Base-by-base conservation (phyloP, 495 filamentous ascomycete species). In the Aspergillus carlsbadensis region DNA sequence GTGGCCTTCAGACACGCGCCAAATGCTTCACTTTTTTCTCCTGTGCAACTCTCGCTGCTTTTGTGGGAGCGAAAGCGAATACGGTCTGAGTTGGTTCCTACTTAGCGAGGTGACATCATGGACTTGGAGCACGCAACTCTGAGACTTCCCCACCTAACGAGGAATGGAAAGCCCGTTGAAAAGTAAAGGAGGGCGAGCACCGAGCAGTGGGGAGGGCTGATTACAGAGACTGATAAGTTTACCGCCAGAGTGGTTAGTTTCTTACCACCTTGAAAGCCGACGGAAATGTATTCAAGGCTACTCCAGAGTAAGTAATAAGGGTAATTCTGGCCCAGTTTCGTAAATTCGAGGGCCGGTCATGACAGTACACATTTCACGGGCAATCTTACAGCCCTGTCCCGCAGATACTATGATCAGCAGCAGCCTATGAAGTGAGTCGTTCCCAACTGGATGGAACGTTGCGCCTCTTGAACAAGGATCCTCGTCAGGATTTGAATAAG, bases 401-500 rank as follows among this genome's bases (percentile, higher is more conserved):
- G 20, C 35, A 56, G 41, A 34, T 14, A 54, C 44, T 42, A 52
- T 35, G 20, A 18, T 21, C 29, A 15, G 6, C 31, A 15, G 34
- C 29, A 15, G 6, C 7, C 17, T 36, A 15, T 48, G 29, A 24
- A 53, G 36, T 18, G 24, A 50, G 56, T 35, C 21, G 49, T 59
- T 68, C 62, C 64, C 62, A 63, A 65, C 65, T 63, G 65, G 48
- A 65, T 68, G 65, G 65, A 65, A 68, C 59, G 59, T 67, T 64
- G 65, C 62, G 65, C 61, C 65, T 60, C 62, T 54, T 58, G 39
- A 45, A 52, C 65, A 43, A 56, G 61, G 61, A 58, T 55, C 44
- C 43, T 56, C 36, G 41, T 59, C 34, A 57, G 51, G 48, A 51
- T 49, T 22, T 44, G 21, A 56, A 52, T 58, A 43, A 36, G 10